Evolutionary conservation across 169 alveolate species (phyloP), one percentile per base, ranked within the genome.

Genomic region (Toxoplasma gondii): DNA sequence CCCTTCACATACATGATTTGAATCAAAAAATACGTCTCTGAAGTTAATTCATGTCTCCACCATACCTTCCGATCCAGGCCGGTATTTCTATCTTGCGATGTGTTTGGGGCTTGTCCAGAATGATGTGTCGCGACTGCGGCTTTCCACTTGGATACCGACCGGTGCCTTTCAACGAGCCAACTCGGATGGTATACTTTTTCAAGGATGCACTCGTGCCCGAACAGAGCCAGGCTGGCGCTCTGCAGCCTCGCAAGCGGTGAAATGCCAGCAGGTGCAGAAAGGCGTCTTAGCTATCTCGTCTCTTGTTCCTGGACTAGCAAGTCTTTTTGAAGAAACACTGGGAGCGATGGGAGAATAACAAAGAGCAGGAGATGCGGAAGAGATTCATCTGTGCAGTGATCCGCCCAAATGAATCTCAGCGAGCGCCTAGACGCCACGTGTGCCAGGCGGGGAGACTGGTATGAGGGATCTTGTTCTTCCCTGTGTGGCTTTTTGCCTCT

Each of bases 221-320:
- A 38, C 94, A 91, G 88, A 81, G 93, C 82, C 58, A 39, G 44
- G 94, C 94, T 31, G 87, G 80, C 38, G 94, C 94, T 31, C 34
- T 91, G 58, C 88, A 91, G 88, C 90, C 43, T 2, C 64, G 44
- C 53, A 41, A 43, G 67, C 53, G 88, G 12, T 49, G 58, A 49
- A 12, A 49, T 49, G 58, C 4, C 58, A 12, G 22, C 58, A 49
- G 12, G 22, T 7, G 58, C 58, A 49, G 58, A 12, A 49, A 49
- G 58, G 12, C 58, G 12, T 7, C 58, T 45, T 38, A 27, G 88
- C 16, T 80, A 7, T 38, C 44, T 22, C 88, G 27, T 29, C 7
- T 80, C 88, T 38, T 7, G 44, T 34, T 80, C 53, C 53, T 80
- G 44, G 16, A 17, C 24, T 17, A 4, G 12, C 36, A 27, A 17